Percentiles rank a stretch among this genome's conserved stretches.
phyloP scores from a whole-genome alignment of 495 filamentous ascomycete genomes.

The Umbilicaria muhlenbergii region DNA sequence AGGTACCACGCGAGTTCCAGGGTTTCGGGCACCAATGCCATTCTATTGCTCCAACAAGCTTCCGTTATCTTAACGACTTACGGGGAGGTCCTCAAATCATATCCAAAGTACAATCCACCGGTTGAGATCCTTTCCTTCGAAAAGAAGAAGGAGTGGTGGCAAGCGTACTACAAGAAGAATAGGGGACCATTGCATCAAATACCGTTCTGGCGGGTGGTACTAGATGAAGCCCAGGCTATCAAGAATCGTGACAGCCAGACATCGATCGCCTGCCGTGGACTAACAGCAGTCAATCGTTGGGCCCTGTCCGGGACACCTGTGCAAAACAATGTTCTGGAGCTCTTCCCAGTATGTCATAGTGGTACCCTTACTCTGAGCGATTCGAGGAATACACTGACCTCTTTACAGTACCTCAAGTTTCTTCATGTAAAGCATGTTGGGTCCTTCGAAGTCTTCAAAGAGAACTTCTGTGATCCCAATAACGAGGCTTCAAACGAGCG shows the following conservation, averaged over 20 bases:
- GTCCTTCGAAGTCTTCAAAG: conserved; percentile 26
- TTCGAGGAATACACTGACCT: not conserved
- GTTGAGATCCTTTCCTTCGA: conserved; percentile 10
- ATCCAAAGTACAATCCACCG: conserved; percentile 24
- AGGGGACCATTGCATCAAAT: conserved; percentile 31
- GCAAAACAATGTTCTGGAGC: conserved; percentile 20
- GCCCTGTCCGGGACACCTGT: conserved; percentile 45
- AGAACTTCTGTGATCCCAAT: conserved; percentile 28
- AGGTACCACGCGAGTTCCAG: conserved; percentile 6
- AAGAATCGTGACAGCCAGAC: conserved; percentile 37
- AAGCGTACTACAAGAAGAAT: conserved; percentile 16
- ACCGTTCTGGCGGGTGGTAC: conserved; percentile 36
- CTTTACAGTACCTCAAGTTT: conserved; percentile 36
- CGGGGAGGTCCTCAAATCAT: conserved; percentile 31
- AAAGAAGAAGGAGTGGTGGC: conserved; percentile 23
- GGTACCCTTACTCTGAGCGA: conserved; percentile 9
- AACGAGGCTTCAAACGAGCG: conserved; percentile 18
- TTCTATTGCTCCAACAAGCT: conserved; percentile 6
- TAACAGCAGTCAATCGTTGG: conserved; percentile 42
- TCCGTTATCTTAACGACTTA: conserved; percentile 34
- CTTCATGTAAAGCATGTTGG: conserved; percentile 30
- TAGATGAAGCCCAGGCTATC: conserved; percentile 49
- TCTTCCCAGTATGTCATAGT: too few species aligned
- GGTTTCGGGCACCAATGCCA: conserved; percentile 3
- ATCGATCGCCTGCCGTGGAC: conserved; percentile 34